These are phyloP conservation scores for Penicillium polonicum DNA, from an alignment of 2,329 filamentous ascomycete genomes.

Conservation along the genomic window DNA sequence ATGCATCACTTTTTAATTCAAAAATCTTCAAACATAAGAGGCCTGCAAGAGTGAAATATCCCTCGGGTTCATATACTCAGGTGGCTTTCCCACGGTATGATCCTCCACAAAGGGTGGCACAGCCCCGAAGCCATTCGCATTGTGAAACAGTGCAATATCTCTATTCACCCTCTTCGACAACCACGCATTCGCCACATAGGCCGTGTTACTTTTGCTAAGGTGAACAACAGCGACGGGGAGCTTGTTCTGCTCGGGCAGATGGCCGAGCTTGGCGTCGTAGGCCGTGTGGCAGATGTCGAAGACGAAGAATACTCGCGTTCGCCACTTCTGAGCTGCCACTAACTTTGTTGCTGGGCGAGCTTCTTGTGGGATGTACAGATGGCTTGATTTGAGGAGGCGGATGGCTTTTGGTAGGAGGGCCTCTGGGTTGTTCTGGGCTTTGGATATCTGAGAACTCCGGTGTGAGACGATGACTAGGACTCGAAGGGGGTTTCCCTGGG, in stretches of 20 bases:
- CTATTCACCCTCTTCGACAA: slow-evolving; percentile 26
- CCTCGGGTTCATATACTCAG: slow-evolving; percentile 23
- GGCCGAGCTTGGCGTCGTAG: slow-evolving; percentile 24
- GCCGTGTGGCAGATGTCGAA: slow-evolving; percentile 26
- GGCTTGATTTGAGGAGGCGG: slow-evolving; percentile 17
- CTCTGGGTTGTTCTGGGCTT: slow-evolving; percentile 19
- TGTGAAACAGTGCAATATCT: slow-evolving; percentile 27
- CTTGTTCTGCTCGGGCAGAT: slow-evolving; percentile 29
- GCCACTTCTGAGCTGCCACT: slow-evolving; percentile 26
- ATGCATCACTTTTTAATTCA: not conserved
- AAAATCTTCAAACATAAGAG: slow-evolving; percentile 4
- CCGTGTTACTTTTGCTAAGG: slow-evolving; percentile 24
- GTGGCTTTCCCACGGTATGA: slow-evolving; percentile 21
- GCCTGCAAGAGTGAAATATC: slow-evolving; percentile 24
- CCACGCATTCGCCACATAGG: slow-evolving; percentile 23
- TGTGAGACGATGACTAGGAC: slow-evolving; percentile 28
- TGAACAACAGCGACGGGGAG: slow-evolving; percentile 26
- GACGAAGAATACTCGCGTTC: slow-evolving; percentile 26
- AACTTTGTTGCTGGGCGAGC: slow-evolving; percentile 12
- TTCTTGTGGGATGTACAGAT: slow-evolving; percentile 9
- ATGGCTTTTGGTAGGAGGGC: slow-evolving; percentile 22
- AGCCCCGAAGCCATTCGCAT: slow-evolving; percentile 24
- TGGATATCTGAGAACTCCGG: slow-evolving; percentile 18
- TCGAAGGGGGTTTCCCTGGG: slow-evolving; percentile 18
- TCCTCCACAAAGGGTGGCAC: slow-evolving; percentile 26